A percentile compares a stretch with the other conserved stretches of the same genome.
Evolutionary conservation across 1,284 basidiomycete genomes (phyloP).

Genomic region (Phylloboletellus chloephorus): DNA sequence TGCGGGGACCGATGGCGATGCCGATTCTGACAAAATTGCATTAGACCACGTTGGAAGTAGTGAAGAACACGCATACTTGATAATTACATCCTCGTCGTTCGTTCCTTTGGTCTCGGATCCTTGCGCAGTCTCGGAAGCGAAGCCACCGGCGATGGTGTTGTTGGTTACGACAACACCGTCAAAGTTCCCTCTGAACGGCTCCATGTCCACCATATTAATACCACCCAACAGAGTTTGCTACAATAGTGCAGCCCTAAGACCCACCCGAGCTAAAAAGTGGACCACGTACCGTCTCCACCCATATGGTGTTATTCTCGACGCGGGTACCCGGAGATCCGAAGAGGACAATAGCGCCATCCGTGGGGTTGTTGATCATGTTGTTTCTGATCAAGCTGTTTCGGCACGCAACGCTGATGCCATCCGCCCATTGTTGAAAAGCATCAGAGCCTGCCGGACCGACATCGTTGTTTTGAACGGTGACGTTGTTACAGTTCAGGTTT

Average conservation of each 20-base stretch:
- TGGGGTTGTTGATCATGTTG: slow-evolving; percentile 70
- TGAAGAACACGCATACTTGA: slow-evolving; percentile 49
- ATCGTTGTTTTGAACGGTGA: slow-evolving; percentile 71
- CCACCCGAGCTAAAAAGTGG: not conserved
- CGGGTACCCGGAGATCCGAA: slow-evolving; percentile 77
- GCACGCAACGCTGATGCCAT: slow-evolving; percentile 80
- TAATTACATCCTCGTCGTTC: slow-evolving; percentile 55
- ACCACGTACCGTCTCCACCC: slow-evolving; percentile 51
- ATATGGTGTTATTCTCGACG: slow-evolving; percentile 74
- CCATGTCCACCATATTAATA: slow-evolving; percentile 77
- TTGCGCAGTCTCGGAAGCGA: slow-evolving; percentile 45
- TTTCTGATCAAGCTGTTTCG: slow-evolving; percentile 58
- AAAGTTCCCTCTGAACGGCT: slow-evolving; percentile 72
- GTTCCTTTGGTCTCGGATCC: slow-evolving; percentile 44
- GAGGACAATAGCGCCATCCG: slow-evolving; percentile 79
- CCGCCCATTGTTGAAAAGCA: slow-evolving; percentile 70
- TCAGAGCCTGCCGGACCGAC: slow-evolving; percentile 72
- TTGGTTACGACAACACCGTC: slow-evolving; percentile 62
- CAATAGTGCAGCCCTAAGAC: not conserved
- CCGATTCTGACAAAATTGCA: slow-evolving; percentile 52
- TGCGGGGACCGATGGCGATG: slow-evolving; percentile 71
- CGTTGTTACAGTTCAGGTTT: slow-evolving; percentile 56
- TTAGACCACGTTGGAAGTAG: slow-evolving; percentile 3
- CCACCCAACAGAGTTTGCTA: slow-evolving; percentile 71
- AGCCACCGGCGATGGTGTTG: slow-evolving; percentile 68